Conservation (phyloP, 140 eudicot species). For the Anethum foeniculum region DNA sequence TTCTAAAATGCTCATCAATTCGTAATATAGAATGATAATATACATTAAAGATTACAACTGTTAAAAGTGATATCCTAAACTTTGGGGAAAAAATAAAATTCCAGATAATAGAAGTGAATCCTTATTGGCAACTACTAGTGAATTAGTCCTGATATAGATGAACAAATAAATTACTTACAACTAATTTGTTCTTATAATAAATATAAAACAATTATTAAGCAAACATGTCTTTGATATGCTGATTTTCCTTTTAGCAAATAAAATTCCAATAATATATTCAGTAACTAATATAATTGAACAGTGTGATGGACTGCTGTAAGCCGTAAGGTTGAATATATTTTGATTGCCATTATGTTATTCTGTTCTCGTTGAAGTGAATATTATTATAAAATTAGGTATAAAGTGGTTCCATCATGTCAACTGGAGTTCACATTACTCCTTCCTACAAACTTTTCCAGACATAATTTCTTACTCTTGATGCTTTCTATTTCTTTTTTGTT, state of each 20-base stretch:
- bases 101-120: too few relatives aligned
- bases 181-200: not conserved
- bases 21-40: too few relatives aligned
- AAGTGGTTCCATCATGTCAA: not conserved
- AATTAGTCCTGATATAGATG: not conserved
- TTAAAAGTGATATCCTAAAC: not conserved
- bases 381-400: not conserved
- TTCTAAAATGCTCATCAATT: not conserved
- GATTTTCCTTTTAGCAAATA: not conserved
- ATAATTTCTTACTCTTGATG: not conserved
- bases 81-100: not conserved
- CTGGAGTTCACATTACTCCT: not conserved
- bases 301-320: not conserved
- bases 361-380: not conserved
- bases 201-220: too few relatives aligned
- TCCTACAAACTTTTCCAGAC: not conserved
- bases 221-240: not conserved
- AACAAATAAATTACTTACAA: not conserved
- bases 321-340: not conserved
- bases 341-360: not conserved
- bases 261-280: not conserved
- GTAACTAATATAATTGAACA: not conserved
- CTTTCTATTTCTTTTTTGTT: not conserved
- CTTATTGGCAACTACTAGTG: not conserved
- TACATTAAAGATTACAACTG: not conserved